Evolutionary conservation across 2,329 filamentous ascomycete genomes (phyloP), one percentile per base, ranked within the genome.

Genomic region (Graphium sp.): DNA sequence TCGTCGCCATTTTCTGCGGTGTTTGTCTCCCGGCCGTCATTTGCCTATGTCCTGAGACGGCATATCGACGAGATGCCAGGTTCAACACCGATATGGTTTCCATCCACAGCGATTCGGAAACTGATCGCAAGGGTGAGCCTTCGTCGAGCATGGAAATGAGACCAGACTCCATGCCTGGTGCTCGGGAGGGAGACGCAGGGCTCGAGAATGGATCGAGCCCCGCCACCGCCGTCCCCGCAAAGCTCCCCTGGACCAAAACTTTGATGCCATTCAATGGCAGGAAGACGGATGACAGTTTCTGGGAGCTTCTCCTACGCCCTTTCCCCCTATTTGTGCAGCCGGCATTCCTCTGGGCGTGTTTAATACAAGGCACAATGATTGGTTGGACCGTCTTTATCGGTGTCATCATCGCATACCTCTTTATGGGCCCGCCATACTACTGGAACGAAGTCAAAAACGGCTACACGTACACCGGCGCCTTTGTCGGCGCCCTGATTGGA

Each of bases 301-400:
- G 57, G 51, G 66, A 68, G 35, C 54, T 75, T 6, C 43, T 71
- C 11, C 43, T 74, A n/a, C 68, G 85, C 3, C 87, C 85, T 0
- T 74, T 94, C 30, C 81, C 81, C 0, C 64, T 94, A 1, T 76
- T 92, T 40, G 48, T 78, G 6, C 85, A 94, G 46, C 85, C 84
- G 0, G 81, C 80, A 6, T 82, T 94, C 39, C 50, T 91, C 22
- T 93, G 83, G 80, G 62, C 60, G 15, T 62, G 60, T 41, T 59
- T 94, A 4, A 81, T 85, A 28, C 85, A 93, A 60, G 85, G 85
- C 11, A 71, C 80, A 5, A 70, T 93, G 44, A 93, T 94, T 43
- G 87, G 85, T 37, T 95, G 87, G 85, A 92, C 85, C 2, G 81
- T 94, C 11, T 82, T 94, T 44, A 87, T 92, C 38, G 79, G 81